Percentiles rank a stretch among this genome's conserved stretches.
Conservation (phyloP, 257 asterid genomes). For the Nicotiana paniculata region DNA sequence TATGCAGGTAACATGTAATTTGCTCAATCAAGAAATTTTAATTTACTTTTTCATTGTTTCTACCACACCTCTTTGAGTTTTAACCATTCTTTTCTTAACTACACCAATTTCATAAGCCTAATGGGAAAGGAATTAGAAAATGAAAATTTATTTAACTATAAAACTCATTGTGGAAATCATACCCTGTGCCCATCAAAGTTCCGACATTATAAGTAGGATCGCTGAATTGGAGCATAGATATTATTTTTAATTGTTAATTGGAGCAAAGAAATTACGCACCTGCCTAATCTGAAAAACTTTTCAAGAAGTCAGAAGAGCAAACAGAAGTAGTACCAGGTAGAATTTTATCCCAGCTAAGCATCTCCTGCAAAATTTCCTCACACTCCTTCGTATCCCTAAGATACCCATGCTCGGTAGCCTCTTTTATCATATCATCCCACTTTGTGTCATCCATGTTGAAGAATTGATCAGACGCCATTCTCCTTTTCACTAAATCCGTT, state of each 20-base stretch:
- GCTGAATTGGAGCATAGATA: neutral
- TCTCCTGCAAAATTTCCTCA: constrained; percentile 76
- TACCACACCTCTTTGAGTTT: neutral
- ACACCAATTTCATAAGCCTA: neutral
- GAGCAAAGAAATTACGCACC: neutral
- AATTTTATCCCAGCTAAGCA: constrained; percentile 80
- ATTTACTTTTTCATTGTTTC: neutral
- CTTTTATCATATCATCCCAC: constrained; percentile 79
- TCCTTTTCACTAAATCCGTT: constrained; percentile 37
- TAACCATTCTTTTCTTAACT: neutral
- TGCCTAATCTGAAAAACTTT: neutral
- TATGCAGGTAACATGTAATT: neutral
- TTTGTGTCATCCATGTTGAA: constrained; percentile 62
- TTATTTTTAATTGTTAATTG: neutral
- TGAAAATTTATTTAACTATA: neutral
- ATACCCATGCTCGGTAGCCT: constrained; percentile 54
- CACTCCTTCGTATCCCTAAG: constrained; percentile 66
- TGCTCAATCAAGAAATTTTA: neutral
- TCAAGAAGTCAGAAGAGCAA: constrained; percentile 1
- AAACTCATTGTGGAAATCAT: neutral
- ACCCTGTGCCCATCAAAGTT: neutral
- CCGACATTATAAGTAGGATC: neutral
- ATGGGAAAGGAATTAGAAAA: neutral
- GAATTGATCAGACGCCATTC: constrained; percentile 44
- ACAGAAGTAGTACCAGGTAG: constrained; percentile 57